Conservation (phyloP, 805 yeast genomes). For the Metschnikowia kunwiensis region DNA sequence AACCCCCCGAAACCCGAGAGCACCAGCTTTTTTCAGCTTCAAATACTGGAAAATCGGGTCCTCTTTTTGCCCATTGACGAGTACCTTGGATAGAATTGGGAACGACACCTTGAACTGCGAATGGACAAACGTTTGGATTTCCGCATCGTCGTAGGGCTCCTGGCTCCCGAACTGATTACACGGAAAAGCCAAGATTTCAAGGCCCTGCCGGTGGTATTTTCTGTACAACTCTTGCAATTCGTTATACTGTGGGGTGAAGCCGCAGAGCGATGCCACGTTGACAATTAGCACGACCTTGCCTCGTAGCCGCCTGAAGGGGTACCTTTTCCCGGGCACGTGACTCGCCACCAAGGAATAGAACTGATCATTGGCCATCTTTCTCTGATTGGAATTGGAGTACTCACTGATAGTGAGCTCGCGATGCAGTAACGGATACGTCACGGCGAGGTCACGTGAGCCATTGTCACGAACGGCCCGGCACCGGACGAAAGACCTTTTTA, state of each 20-base stretch:
- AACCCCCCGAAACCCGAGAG: constrained; percentile 43
- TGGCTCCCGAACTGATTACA: constrained; percentile 86
- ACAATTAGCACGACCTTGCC: constrained; percentile 26
- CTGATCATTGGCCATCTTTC: constrained; percentile 2
- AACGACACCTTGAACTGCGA: constrained; percentile 31
- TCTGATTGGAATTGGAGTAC: background rate
- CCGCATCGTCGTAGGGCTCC: constrained; percentile 61
- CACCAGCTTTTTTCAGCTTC: constrained; percentile 26
- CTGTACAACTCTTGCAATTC: constrained; percentile 68
- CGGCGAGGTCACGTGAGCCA: too few relatives aligned
- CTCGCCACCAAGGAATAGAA: constrained; percentile 10
- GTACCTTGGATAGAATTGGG: constrained; percentile 36
- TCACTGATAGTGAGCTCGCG: too few relatives aligned
- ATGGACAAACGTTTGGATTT: constrained; percentile 23
- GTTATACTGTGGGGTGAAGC: constrained; percentile 39
- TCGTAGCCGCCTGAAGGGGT: constrained; percentile 15
- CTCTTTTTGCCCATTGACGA: constrained; percentile 36
- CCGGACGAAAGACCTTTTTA: too few relatives aligned
- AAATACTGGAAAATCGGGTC: constrained; percentile 30
- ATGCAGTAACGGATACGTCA: too few relatives aligned
- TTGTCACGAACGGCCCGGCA: too few relatives aligned
- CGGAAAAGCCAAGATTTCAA: constrained; percentile 79
- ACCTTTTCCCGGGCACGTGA: background rate
- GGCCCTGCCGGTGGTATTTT: constrained; percentile 59
- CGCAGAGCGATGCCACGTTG: constrained; percentile 25